Percentiles rank a stretch among this genome's conserved stretches.
phyloP scores from a whole-genome alignment of 495 filamentous ascomycete genomes.

The Penicillium waksmanii region DNA sequence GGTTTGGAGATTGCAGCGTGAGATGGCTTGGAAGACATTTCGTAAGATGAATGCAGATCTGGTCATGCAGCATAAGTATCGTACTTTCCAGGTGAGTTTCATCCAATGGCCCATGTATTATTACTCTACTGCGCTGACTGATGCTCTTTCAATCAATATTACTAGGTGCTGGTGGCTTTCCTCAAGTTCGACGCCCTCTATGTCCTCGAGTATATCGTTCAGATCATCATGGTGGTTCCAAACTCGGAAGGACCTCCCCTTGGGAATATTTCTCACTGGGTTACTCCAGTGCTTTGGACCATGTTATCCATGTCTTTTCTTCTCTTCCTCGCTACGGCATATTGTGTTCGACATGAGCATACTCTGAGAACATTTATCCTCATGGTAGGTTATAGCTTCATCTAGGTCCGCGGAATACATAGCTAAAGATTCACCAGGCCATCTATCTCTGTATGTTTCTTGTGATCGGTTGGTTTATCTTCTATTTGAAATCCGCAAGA shows the following conservation, averaged over 20 bases:
- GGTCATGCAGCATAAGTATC: constrained; percentile 1
- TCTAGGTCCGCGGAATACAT: background rate
- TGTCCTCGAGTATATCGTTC: background rate
- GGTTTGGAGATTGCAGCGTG: background rate
- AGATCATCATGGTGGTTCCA: background rate
- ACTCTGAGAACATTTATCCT: background rate
- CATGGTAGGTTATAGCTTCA: background rate
- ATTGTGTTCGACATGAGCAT: background rate
- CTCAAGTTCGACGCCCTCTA: background rate
- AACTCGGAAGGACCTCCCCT: background rate
- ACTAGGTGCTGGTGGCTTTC: background rate
- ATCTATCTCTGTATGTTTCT: background rate
- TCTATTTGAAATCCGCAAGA: background rate
- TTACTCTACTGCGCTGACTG: too few species aligned
- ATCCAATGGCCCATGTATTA: background rate
- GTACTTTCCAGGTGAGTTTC: background rate
- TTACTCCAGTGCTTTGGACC: background rate
- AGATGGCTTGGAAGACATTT: background rate
- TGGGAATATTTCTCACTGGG: background rate
- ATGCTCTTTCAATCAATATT: background rate
- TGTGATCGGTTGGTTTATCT: background rate
- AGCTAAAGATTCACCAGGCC: background rate
- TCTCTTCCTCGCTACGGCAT: background rate
- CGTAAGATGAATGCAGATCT: constrained; percentile 1
- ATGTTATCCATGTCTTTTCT: background rate